A percentile compares a stretch with the other conserved stretches of the same genome.
Conservation (phyloP, 192 early-diverging fungal species). For the Cladochytrium replicatum region DNA sequence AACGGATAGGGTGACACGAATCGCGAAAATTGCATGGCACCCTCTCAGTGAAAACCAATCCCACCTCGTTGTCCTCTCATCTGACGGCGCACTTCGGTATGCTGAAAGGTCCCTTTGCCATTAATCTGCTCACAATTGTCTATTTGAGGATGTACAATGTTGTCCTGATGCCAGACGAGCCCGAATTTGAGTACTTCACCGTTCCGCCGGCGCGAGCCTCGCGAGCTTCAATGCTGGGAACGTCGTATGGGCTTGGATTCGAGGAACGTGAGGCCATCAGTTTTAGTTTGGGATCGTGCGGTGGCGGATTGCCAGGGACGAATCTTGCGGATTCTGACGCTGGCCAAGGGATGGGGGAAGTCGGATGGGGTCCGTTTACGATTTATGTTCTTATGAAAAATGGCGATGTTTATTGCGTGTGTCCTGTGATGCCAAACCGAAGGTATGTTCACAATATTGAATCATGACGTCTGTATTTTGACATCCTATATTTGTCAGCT, state of each 20-base stretch:
- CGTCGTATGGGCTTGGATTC: constrained; percentile 39
- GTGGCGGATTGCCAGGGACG: constrained; percentile 9
- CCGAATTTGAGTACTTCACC: constrained; percentile 36
- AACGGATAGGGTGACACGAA: not conserved
- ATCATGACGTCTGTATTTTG: not conserved
- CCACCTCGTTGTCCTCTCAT: constrained; percentile 60
- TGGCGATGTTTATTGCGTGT: constrained; percentile 65
- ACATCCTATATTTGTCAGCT: no score
- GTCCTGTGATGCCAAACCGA: constrained; percentile 62
- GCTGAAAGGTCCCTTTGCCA: not conserved
- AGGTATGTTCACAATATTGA: constrained; percentile 33
- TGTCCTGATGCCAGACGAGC: constrained; percentile 26
- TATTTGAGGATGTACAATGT: constrained; percentile 58
- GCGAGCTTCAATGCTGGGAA: constrained; percentile 32
- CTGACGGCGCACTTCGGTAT: constrained; percentile 50
- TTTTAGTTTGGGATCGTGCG: constrained; percentile 32
- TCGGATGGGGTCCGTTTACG: constrained; percentile 60
- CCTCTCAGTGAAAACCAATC: constrained; percentile 56
- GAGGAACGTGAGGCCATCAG: constrained; percentile 26
- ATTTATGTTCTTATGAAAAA: constrained; percentile 59
- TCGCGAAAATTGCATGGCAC: constrained; percentile 68
- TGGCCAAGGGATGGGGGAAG: constrained; percentile 1
- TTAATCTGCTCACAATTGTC: no score
- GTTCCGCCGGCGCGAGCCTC: no score
- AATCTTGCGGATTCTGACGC: no score